Evolutionary conservation across 345 rosid genomes (phyloP).

Genomic region (Kernera saxatilis): DNA sequence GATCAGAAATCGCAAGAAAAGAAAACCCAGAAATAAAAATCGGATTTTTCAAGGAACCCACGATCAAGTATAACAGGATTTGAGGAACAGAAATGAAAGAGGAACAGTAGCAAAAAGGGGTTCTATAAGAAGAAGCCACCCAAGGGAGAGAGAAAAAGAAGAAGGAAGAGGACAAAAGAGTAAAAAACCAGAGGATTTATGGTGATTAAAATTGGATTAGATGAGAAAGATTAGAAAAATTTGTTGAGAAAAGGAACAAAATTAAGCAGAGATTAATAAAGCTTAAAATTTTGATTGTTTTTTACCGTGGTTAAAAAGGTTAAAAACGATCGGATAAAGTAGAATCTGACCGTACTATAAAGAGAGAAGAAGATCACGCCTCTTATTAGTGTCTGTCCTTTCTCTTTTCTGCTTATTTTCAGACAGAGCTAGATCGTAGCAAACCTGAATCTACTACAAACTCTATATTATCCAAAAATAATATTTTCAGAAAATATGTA

Average conservation of each 20-base stretch:
- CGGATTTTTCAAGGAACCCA: constrained; percentile 8
- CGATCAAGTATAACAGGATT: constrained; percentile 18
- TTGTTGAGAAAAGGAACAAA: neutral
- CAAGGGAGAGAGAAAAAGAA: constrained; percentile 5
- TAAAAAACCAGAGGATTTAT: neutral
- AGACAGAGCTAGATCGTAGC: constrained; percentile 8
- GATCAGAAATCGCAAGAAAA: constrained; percentile 12
- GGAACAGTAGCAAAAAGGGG: constrained; percentile 16
- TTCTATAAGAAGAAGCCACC: constrained; percentile 15
- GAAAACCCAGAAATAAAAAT: constrained; percentile 11
- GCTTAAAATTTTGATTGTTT: neutral
- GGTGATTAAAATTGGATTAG: neutral
- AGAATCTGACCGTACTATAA: neutral
- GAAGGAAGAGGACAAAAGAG: constrained; percentile 24
- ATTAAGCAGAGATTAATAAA: neutral
- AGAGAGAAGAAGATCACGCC: constrained; percentile 6
- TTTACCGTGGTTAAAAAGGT: neutral
- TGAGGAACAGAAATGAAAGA: neutral
- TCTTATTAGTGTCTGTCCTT: neutral
- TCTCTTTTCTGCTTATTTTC: neutral
- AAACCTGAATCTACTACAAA: constrained; percentile 16
- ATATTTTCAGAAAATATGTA: neutral
- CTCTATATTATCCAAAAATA: constrained; percentile 1
- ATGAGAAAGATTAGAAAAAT: neutral
- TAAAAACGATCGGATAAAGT: neutral